Evolutionary conservation across 1,139 yeast species (phyloP), one percentile per base, ranked within the genome.

Genomic region (Spencermartinsiella ligniputridi): DNA sequence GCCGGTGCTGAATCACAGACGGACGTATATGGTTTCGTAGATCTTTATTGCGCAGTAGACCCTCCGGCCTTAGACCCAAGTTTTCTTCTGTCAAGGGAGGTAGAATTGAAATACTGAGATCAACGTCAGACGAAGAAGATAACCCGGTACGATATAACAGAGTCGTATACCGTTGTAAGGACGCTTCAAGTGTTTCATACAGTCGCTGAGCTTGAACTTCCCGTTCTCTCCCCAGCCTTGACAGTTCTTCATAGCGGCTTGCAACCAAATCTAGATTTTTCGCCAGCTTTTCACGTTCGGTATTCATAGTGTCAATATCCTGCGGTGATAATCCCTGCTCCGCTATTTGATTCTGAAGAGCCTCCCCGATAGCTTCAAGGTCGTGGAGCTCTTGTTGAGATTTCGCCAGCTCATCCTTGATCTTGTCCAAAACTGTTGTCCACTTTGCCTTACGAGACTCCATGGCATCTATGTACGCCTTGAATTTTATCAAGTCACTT

Each of bases 401-500:
- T 22, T 66, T 63, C 2, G 60, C 64, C 37, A 82, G 73, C 57
- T 84, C 94, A 9, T 63, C 65, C 27, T 71, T 69, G 46, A 84
- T 75, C 53, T 79, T 78, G 19, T 71, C 70, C 43, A 84, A 61
- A 35, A 78, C 75, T 22, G 68, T 68, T 2, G 74, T 70, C 94
- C 95, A 84, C 59, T 80, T 81, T 4, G 66, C 58, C 55, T 82
- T 83, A 47, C 87, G 71, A 27, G 71, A 68, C 41, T 81, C 79
- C 76, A 85, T 81, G 9, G 79, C 72, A 40, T 79, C 80, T 41
- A 85, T 80, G 58, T 84, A 86, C 16, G 79, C 83, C 55, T 78
- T 75, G 59, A 86, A 84, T 60, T 84, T 84, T 39, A 71, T 68
- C 37, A 83, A 70, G 64, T 89, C 97, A 47, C 79, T 78, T 54